Percentiles rank a stretch among this genome's conserved stretches.
phyloP scores from a whole-genome alignment of 345 rosid species.

The Durio zibethinus region DNA sequence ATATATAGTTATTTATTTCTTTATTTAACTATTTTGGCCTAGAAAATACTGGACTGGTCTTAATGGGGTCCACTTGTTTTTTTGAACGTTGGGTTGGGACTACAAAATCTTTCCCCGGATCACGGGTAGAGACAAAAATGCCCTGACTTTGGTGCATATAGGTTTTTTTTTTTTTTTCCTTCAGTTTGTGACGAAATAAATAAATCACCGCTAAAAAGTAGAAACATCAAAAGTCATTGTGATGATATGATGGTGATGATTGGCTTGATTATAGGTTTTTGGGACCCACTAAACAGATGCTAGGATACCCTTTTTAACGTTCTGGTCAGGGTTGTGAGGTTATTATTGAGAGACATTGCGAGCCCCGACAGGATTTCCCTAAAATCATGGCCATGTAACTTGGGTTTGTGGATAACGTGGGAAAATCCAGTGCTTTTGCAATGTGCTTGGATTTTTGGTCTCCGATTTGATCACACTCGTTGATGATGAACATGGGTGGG shows the following conservation, averaged over 20 bases:
- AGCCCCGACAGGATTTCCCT: neutral
- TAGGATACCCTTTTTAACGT: neutral
- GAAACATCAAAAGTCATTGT: neutral
- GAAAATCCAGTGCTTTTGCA: neutral
- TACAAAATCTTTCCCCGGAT: neutral
- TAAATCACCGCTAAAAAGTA: neutral
- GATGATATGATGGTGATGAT: neutral
- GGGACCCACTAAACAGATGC: constrained; percentile 1
- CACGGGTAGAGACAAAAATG: constrained; percentile 9
- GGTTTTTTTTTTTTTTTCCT: neutral
- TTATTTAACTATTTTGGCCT: constrained; percentile 5
- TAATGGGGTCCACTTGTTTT: constrained; percentile 15
- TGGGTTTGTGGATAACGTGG: neutral
- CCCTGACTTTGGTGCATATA: neutral
- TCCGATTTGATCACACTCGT: neutral
- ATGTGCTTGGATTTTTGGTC: neutral
- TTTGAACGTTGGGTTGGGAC: constrained; percentile 35
- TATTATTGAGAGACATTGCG: neutral
- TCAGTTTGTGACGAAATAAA: neutral
- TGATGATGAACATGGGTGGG: neutral
- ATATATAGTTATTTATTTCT: neutral
- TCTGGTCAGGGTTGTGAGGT: neutral
- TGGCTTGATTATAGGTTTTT: neutral
- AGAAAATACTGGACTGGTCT: neutral
- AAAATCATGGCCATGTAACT: neutral